Conservation (phyloP, 139 green algal genomes). For the Tetraselmis chui region DNA sequence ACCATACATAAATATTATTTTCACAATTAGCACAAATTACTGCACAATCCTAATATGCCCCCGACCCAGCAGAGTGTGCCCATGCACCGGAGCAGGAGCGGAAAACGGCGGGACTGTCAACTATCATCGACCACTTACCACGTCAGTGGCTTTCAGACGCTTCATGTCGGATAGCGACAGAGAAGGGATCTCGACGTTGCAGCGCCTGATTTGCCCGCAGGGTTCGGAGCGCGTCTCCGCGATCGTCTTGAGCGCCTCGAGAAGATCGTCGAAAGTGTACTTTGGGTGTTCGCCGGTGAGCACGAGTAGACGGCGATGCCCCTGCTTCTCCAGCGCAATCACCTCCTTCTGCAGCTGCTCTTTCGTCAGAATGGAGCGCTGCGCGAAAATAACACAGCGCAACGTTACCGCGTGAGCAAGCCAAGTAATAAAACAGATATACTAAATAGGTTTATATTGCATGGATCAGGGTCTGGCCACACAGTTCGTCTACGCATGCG, state of each 20-base stretch:
- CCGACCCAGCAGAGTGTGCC: no score
- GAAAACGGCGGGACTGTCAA: not conserved
- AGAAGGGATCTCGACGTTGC: conserved; percentile 69
- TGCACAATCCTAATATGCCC: no score
- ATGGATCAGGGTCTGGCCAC: no score
- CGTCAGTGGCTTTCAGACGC: conserved; percentile 58
- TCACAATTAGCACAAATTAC: no score
- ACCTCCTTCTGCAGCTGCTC: conserved; percentile 48
- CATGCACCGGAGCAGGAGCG: no score
- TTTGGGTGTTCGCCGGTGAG: conserved; percentile 61
- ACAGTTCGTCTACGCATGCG: no score
- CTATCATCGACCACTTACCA: not conserved
- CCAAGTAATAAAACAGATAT: no score
- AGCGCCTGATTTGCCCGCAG: conserved; percentile 53
- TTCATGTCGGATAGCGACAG: conserved; percentile 61
- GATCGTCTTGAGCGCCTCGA: conserved; percentile 52
- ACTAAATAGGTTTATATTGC: no score
- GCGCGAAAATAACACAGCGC: not conserved
- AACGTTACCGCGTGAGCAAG: no score
- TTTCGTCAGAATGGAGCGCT: conserved; percentile 32
- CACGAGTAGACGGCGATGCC: conserved; percentile 55
- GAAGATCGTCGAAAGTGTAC: conserved; percentile 63
- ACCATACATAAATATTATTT: no score
- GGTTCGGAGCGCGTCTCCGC: conserved; percentile 44
- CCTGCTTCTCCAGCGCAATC: conserved; percentile 43